Conservation (phyloP, 1,139 yeast species). For the Pichia sp. region DNA sequence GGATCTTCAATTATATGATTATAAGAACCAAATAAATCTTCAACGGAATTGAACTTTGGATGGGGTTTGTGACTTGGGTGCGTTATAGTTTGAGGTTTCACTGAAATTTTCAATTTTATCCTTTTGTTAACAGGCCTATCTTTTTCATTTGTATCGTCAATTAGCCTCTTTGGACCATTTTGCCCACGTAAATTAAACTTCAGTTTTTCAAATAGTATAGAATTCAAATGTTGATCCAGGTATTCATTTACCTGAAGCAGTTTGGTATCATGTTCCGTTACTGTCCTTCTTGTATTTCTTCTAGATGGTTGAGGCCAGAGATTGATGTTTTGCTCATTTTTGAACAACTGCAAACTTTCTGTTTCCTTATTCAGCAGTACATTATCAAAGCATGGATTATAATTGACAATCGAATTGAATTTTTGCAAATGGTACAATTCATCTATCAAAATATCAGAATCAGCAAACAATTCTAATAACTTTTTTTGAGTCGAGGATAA, state of each 20-base stretch:
- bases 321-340: conserved; percentile 31
- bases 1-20: conserved; percentile 48
- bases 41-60: conserved; percentile 33
- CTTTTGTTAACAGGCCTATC: conserved; percentile 3
- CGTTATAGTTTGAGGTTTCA: conserved; percentile 57
- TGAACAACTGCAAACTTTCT: conserved; percentile 28
- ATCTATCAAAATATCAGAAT: conserved; percentile 25
- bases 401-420: conserved; percentile 45
- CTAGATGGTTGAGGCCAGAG: conserved; percentile 16
- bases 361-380: conserved; percentile 15
- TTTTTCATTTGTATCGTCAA: no score
- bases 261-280: neutral
- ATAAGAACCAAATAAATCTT: conserved; percentile 41
- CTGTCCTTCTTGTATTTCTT: conserved; percentile 14
- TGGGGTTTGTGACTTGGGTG: conserved; percentile 64
- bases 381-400: conserved; percentile 38
- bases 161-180: no score
- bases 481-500: conserved; percentile 6
- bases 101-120: conserved; percentile 37
- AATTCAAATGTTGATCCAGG: no score
- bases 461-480: conserved; percentile 7
- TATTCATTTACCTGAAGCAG: no score
- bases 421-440: conserved; percentile 37
- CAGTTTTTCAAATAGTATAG: neutral
- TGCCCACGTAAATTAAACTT: conserved; percentile 1